phyloP scores from a whole-genome alignment of 148 eudicot genomes.

The Heliamphora exappendiculata region DNA sequence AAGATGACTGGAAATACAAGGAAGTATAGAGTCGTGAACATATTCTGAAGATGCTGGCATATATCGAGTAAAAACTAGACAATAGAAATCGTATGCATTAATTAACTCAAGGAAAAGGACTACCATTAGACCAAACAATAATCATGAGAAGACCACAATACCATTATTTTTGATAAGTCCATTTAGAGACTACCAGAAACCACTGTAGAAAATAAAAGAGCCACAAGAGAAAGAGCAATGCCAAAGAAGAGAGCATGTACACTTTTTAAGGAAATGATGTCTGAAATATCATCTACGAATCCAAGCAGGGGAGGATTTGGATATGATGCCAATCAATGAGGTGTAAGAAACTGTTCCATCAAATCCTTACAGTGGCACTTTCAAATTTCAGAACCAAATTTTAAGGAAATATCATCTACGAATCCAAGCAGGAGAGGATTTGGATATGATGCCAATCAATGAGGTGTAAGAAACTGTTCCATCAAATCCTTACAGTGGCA shows the following conservation, averaged over 20 bases:
- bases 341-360: too few species aligned
- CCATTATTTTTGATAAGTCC: too few species aligned
- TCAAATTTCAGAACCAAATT: not conserved
- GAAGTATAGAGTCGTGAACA: not conserved
- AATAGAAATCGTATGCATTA: not conserved
- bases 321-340: not conserved
- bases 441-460: not conserved
- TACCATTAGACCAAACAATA: not conserved
- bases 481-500: not conserved
- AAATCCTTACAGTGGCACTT: not conserved
- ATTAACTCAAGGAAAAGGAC: not conserved
- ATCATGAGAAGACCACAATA: not conserved
- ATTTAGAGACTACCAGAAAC: too few species aligned
- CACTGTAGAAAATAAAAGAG: too few species aligned
- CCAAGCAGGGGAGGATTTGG: not conserved
- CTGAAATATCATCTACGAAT: not conserved
- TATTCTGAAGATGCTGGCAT: not conserved
- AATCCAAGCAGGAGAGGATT: not conserved
- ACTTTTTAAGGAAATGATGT: not conserved
- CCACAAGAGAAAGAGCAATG: not conserved
- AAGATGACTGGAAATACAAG: not conserved
- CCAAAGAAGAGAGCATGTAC: not conserved
- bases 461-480: too few species aligned
- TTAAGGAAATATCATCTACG: not conserved
- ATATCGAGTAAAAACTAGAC: not conserved